Percentiles rank a stretch among this genome's conserved stretches.
These are phyloP conservation scores for Neofusicoccum ribis DNA, from an alignment of 2,329 filamentous ascomycete genomes.

Conservation along the genomic window DNA sequence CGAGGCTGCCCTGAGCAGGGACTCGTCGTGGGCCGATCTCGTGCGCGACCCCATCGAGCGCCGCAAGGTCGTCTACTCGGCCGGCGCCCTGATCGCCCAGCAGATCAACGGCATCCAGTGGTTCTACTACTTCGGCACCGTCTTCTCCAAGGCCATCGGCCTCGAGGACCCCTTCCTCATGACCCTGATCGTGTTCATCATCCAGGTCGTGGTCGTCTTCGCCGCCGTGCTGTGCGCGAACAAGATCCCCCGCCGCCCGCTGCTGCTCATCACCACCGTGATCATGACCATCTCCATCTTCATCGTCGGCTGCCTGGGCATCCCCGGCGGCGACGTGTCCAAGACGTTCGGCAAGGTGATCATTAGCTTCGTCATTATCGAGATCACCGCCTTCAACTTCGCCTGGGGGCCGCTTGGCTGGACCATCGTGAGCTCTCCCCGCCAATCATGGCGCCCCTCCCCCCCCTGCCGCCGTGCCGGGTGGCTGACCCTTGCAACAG, in stretches of 20 bases:
- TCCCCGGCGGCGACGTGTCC: constrained; percentile 30
- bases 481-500: constrained; percentile 10
- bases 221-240: constrained; percentile 44
- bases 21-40: constrained; percentile 43
- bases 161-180: constrained; percentile 45
- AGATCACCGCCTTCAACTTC: constrained; percentile 49
- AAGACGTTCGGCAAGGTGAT: constrained; percentile 41
- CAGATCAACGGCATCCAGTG: constrained; percentile 54
- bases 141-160: constrained; percentile 47
- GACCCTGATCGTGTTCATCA: constrained; percentile 44
- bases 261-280: constrained; percentile 41
- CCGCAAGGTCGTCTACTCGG: constrained; percentile 48
- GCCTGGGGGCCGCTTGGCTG: constrained; percentile 45
- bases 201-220: constrained; percentile 46
- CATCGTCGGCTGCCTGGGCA: constrained; percentile 46
- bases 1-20: constrained; percentile 28
- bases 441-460: too few species aligned
- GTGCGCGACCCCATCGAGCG: constrained; percentile 48
- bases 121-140: constrained; percentile 48
- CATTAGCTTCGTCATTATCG: constrained; percentile 46
- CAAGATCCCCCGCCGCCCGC: constrained; percentile 41
- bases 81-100: constrained; percentile 48
- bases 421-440: constrained; percentile 34
- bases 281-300: constrained; percentile 45
- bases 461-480: constrained; percentile 18